phyloP scores from a whole-genome alignment of 2,329 filamentous ascomycete genomes.

The Penicillium hordei region DNA sequence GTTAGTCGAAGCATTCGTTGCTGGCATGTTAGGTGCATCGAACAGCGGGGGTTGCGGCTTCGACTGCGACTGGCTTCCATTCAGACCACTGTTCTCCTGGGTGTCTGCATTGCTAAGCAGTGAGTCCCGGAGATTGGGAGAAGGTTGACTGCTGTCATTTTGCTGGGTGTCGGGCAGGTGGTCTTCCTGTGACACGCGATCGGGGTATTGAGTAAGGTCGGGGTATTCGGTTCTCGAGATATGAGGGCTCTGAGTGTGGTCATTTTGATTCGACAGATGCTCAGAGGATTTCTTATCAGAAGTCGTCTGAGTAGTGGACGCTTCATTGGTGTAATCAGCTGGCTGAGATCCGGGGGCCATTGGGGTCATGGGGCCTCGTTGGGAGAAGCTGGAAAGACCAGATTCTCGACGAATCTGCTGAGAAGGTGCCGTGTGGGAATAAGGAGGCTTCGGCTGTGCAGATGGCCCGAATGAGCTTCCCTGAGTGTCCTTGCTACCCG shows the following conservation, averaged over 20 bases:
- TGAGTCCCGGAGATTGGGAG: conserved; percentile 29
- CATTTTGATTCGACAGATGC: conserved; percentile 65
- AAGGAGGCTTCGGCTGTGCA: conserved; percentile 48
- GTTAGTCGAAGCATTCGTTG: conserved; percentile 25
- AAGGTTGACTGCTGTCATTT: conserved; percentile 40
- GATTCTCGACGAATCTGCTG: conserved; percentile 48
- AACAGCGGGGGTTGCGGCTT: conserved; percentile 44
- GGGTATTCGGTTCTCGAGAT: conserved; percentile 49
- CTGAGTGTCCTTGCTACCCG: conserved; percentile 45
- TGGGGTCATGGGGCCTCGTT: conserved; percentile 56
- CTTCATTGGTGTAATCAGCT: conserved; percentile 74
- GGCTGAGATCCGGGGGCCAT: conserved; percentile 59
- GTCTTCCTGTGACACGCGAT: conserved; percentile 56
- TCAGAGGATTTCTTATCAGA: conserved; percentile 79
- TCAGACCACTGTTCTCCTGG: conserved; percentile 31
- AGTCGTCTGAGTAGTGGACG: conserved; percentile 82
- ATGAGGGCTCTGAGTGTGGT: conserved; percentile 65
- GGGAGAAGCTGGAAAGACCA: conserved; percentile 49
- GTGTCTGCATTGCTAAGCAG: conserved; percentile 24
- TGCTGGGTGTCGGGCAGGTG: conserved; percentile 66
- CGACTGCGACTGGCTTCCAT: conserved; percentile 41
- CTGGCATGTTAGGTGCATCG: conserved; percentile 32
- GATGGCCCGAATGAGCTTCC: conserved; percentile 52
- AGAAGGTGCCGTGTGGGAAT: conserved; percentile 49
- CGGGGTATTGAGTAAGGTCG: conserved; percentile 52